Percentiles rank a stretch among this genome's conserved stretches.
Conservation (phyloP, 352 stramenopile genomes). For the Phytophthora tentaculata region DNA sequence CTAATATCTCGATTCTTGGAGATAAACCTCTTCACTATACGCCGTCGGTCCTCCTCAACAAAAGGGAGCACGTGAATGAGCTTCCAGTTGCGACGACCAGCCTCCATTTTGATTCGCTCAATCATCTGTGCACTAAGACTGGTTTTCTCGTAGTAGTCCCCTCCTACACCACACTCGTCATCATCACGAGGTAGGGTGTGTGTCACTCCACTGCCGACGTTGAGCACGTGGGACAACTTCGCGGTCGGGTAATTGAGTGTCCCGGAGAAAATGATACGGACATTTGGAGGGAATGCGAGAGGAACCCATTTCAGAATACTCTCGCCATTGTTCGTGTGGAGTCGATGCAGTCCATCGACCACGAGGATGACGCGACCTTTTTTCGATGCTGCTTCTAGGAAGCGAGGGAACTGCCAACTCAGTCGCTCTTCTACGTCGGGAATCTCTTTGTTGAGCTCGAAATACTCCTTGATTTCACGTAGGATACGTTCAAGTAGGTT, state of each 20-base stretch:
- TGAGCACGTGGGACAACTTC: slow-evolving; percentile 43
- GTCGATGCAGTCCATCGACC: slow-evolving; percentile 89
- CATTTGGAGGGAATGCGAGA: slow-evolving; percentile 86
- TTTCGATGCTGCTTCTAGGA: slow-evolving; percentile 89
- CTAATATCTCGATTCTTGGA: slow-evolving; percentile 33
- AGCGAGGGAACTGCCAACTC: slow-evolving; percentile 91
- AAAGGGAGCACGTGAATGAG: slow-evolving; percentile 65
- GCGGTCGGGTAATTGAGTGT: slow-evolving; percentile 59
- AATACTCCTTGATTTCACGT: slow-evolving; percentile 91
- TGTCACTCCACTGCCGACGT: slow-evolving; percentile 7
- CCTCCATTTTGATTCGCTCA: slow-evolving; percentile 84
- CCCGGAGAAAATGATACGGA: slow-evolving; percentile 85
- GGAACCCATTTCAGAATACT: slow-evolving; percentile 93
- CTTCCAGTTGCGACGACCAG: slow-evolving; percentile 78
- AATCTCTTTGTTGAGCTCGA: slow-evolving; percentile 89
- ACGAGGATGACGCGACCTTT: slow-evolving; percentile 92
- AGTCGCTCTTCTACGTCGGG: slow-evolving; percentile 87
- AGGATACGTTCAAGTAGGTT: slow-evolving; percentile 89
- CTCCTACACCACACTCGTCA: slow-evolving; percentile 27
- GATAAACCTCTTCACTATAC: slow-evolving; percentile 72
- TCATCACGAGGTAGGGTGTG: slow-evolving; percentile 14
- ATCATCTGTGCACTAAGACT: slow-evolving; percentile 78
- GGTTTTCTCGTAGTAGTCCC: slow-evolving; percentile 67
- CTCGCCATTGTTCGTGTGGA: slow-evolving; percentile 88
- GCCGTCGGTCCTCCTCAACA: slow-evolving; percentile 64